Conservation (phyloP, 2,329 filamentous ascomycete genomes). For the Aureobasidium sp. region DNA sequence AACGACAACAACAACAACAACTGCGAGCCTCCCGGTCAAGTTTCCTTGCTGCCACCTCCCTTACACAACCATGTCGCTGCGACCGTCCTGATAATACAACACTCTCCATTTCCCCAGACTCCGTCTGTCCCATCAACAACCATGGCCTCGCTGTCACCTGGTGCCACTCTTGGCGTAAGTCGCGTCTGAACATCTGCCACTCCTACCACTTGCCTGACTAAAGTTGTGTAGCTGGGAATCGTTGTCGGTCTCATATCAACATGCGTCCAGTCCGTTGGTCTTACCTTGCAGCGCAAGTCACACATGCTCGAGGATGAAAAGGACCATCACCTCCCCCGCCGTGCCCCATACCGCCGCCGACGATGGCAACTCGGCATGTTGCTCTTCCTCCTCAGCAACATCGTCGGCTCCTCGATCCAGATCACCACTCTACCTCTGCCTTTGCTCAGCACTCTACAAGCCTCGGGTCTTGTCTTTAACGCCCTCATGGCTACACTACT, state of each 20-base stretch:
- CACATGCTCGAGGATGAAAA: slow-evolving; percentile 98
- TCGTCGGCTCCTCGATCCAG: slow-evolving; percentile 91
- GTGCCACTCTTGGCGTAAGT: slow-evolving; percentile 18
- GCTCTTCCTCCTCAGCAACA: slow-evolving; percentile 92
- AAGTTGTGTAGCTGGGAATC: slow-evolving; percentile 58
- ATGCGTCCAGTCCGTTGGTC: slow-evolving; percentile 85
- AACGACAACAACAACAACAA: background rate
- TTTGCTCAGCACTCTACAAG: slow-evolving; percentile 89
- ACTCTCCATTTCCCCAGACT: background rate
- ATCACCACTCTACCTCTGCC: slow-evolving; percentile 93
- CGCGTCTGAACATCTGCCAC: background rate
- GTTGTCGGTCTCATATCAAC: slow-evolving; percentile 89
- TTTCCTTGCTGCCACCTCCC: background rate
- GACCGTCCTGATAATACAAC: background rate
- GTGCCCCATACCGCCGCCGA: slow-evolving; percentile 81
- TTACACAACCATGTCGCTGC: background rate
- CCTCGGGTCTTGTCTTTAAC: slow-evolving; percentile 95
- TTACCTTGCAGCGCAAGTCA: slow-evolving; percentile 95
- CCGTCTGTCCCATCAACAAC: background rate
- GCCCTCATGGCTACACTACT: slow-evolving; percentile 93
- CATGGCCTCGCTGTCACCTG: slow-evolving; percentile 19
- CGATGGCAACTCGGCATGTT: slow-evolving; percentile 95
- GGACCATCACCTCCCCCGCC: slow-evolving; percentile 63
- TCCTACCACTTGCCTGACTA: background rate
- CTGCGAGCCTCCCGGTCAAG: background rate